Percentiles rank a stretch among this genome's conserved stretches.
Evolutionary conservation across 176 grass and related monocot genomes (phyloP).

Genomic region (Oryza rufipogon): DNA sequence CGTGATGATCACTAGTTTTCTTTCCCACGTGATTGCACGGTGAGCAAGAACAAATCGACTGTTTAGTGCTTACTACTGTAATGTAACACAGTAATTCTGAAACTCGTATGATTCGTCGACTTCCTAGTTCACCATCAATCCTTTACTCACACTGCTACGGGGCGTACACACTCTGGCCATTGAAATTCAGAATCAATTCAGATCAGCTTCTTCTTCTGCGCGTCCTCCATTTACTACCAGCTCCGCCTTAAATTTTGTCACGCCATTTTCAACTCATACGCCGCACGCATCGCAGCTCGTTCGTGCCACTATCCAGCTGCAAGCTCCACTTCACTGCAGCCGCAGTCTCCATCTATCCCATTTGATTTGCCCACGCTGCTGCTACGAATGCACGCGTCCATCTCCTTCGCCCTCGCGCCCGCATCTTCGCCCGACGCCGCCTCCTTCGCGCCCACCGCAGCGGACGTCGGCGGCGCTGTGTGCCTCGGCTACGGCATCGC

Average conservation of each 20-base stretch:
- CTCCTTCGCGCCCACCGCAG: neutral
- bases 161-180: neutral
- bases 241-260: neutral
- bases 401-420: neutral
- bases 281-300: neutral
- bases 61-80: neutral
- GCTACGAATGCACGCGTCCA: neutral
- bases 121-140: neutral
- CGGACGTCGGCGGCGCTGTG: slow-evolving; percentile 29
- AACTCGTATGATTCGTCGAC: too few species aligned
- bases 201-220: neutral
- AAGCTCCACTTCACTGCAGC: neutral
- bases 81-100: neutral
- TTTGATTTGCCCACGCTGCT: neutral
- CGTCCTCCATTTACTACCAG: neutral
- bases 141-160: neutral
- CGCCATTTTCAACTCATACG: neutral
- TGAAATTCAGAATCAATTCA: neutral
- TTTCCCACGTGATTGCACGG: neutral
- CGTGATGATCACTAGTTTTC: neutral
- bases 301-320: neutral
- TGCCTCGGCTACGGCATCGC: slow-evolving; percentile 81
- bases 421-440: neutral
- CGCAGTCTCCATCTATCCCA: neutral
- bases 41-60: neutral